Conservation (phyloP, 2,329 filamentous ascomycete species). For the Trichoderma sp. region DNA sequence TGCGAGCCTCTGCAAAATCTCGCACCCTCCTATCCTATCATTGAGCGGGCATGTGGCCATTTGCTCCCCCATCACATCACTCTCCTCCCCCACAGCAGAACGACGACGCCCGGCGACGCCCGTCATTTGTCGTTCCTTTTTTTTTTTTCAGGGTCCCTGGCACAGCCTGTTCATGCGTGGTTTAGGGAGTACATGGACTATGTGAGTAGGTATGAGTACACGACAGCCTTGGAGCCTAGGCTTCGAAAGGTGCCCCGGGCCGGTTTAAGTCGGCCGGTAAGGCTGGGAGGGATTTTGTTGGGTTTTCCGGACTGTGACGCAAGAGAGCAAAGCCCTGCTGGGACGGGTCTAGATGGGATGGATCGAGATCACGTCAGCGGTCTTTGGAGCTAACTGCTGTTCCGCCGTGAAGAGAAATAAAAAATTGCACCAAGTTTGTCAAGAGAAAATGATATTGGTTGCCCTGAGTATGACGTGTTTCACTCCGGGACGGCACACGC, state of each 20-base stretch:
- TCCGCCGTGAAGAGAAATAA: background rate
- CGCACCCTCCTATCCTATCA: background rate
- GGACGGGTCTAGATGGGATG: background rate
- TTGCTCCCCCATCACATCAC: background rate
- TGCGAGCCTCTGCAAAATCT: background rate
- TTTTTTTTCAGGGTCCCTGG: background rate
- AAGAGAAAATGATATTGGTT: background rate
- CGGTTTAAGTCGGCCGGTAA: conserved; percentile 1
- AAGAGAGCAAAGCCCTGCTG: background rate
- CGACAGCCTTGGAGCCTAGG: background rate
- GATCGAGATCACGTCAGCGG: conserved; percentile 19
- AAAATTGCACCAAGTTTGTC: background rate
- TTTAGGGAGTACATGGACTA: background rate
- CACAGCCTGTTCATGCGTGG: background rate
- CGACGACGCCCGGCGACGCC: background rate
- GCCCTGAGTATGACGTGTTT: background rate
- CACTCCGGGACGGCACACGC: background rate
- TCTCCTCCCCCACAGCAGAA: background rate
- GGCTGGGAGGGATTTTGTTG: conserved; percentile 11
- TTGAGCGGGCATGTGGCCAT: background rate
- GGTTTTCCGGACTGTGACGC: background rate
- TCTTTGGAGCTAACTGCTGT: background rate
- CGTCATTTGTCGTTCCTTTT: background rate
- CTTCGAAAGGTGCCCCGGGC: background rate
- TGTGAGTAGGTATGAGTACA: background rate